Evolutionary conservation across 192 early-diverging fungal genomes (phyloP).

Genomic region (Coemansia aciculifera): DNA sequence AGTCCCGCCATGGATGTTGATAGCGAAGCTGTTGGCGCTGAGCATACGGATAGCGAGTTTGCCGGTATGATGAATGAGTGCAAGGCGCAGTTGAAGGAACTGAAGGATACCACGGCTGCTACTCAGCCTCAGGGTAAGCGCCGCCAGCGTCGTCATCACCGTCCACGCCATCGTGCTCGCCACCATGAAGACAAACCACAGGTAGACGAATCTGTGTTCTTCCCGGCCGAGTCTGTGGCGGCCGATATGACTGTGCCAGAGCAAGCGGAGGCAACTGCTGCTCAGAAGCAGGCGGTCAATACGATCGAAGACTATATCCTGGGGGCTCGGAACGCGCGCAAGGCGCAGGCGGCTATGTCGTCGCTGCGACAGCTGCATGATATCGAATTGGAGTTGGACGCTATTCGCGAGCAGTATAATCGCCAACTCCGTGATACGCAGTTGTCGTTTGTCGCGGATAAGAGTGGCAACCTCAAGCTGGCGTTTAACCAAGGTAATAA

Average conservation of each 20-base stretch:
- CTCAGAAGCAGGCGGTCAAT: conserved; percentile 7
- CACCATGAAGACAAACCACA: background rate
- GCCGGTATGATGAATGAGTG: conserved; percentile 32
- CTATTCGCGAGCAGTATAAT: conserved; percentile 38
- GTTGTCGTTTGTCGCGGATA: conserved; percentile 48
- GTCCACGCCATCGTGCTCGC: background rate
- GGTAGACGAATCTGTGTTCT: background rate
- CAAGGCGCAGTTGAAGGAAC: conserved; percentile 37
- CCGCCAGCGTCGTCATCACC: conserved; percentile 11
- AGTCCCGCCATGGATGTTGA: conserved; percentile 4
- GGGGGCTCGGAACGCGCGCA: conserved; percentile 5
- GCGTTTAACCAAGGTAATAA: conserved; percentile 37
- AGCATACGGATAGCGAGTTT: conserved; percentile 42
- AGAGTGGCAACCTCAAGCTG: conserved; percentile 34
- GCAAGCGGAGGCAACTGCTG: background rate
- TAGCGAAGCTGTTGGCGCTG: background rate
- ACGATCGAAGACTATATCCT: conserved; percentile 35
- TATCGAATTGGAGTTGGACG: conserved; percentile 34
- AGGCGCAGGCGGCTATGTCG: background rate
- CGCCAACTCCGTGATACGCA: conserved; percentile 37
- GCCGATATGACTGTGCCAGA: background rate
- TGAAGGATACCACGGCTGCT: conserved; percentile 12
- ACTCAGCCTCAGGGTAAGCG: conserved; percentile 14
- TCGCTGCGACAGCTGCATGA: conserved; percentile 19
- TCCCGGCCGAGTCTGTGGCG: background rate